A percentile compares a stretch with the other conserved stretches of the same genome.
Evolutionary conservation across 768 basidiomycete species (phyloP).

Genomic region (Piloderma croceum): DNA sequence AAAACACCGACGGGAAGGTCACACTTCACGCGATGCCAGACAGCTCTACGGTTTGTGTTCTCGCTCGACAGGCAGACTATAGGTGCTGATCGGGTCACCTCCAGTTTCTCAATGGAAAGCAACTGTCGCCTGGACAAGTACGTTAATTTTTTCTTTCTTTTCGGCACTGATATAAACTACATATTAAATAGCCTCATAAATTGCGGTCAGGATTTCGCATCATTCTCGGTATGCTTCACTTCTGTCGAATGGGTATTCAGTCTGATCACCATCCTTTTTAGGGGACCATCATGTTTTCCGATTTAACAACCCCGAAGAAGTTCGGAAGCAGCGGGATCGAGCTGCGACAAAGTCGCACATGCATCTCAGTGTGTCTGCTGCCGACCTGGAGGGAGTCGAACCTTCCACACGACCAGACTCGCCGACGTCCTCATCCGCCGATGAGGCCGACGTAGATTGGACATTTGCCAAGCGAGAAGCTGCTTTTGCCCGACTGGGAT

Average conservation of each 20-base stretch:
- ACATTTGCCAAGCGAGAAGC: slow-evolving; percentile 95
- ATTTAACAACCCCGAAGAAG: slow-evolving; percentile 93
- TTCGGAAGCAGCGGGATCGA: slow-evolving; percentile 84
- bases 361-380: slow-evolving; percentile 58
- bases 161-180: slow-evolving; percentile 7
- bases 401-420: slow-evolving; percentile 74
- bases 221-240: slow-evolving; percentile 70
- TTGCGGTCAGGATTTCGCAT: slow-evolving; percentile 93
- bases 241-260: no score
- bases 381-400: slow-evolving; percentile 53
- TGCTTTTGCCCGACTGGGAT: slow-evolving; percentile 77
- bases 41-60: slow-evolving; percentile 66
- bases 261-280: slow-evolving; percentile 21
- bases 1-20: slow-evolving; percentile 82
- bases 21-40: slow-evolving; percentile 72
- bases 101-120: slow-evolving; percentile 92
- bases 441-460: slow-evolving; percentile 84
- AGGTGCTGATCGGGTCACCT: not conserved
- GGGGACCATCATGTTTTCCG: slow-evolving; percentile 97
- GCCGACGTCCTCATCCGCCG: slow-evolving; percentile 62
- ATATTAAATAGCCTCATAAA: slow-evolving; percentile 55
- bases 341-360: slow-evolving; percentile 68
- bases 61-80: not conserved
- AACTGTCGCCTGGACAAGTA: slow-evolving; percentile 73
- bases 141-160: slow-evolving; percentile 17